Conservation (phyloP, 2,329 filamentous ascomycete species). For the Decorospora gaudefroyi region DNA sequence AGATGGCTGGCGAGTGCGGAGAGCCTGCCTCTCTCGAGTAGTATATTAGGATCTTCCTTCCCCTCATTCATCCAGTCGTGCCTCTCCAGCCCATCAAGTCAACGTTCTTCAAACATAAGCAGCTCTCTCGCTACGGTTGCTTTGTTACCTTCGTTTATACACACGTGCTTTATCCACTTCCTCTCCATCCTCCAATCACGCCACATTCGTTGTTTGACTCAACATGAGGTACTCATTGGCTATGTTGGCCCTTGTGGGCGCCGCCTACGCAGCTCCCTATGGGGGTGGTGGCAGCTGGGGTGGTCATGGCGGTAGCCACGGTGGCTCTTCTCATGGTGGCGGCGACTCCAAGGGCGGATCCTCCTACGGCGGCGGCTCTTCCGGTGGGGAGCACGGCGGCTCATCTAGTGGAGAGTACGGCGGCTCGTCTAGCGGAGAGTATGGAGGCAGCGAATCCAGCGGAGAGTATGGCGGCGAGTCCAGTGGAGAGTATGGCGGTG, state of each 20-base stretch:
- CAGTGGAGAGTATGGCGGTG: no score
- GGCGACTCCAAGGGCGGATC: not conserved
- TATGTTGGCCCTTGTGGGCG: slow-evolving; percentile 41
- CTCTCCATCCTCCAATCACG: slow-evolving; percentile 17
- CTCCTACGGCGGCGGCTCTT: no score
- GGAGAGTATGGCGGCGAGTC: no score
- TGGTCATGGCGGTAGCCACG: not conserved
- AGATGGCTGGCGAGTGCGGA: slow-evolving; percentile 30
- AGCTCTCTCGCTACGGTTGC: slow-evolving; percentile 50
- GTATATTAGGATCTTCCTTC: slow-evolving; percentile 34
- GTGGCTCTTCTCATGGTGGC: not conserved
- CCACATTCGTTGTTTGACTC: slow-evolving; percentile 18
- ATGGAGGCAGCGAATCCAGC: no score
- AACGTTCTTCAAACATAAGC: slow-evolving; percentile 18
- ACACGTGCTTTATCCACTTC: slow-evolving; percentile 18
- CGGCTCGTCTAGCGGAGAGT: no score
- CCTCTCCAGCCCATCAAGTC: not conserved
- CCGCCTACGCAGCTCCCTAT: slow-evolving; percentile 29
- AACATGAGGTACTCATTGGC: slow-evolving; percentile 41
- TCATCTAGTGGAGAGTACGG: no score
- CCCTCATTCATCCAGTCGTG: slow-evolving; percentile 16
- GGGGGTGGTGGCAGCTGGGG: slow-evolving; percentile 7
- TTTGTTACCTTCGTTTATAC: slow-evolving; percentile 38
- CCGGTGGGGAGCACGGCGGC: no score
- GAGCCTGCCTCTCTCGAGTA: slow-evolving; percentile 19